A percentile compares a stretch with the other conserved stretches of the same genome.
Conservation (phyloP, 2,329 filamentous ascomycete species). For the Ploettnerulaceae sp. region DNA sequence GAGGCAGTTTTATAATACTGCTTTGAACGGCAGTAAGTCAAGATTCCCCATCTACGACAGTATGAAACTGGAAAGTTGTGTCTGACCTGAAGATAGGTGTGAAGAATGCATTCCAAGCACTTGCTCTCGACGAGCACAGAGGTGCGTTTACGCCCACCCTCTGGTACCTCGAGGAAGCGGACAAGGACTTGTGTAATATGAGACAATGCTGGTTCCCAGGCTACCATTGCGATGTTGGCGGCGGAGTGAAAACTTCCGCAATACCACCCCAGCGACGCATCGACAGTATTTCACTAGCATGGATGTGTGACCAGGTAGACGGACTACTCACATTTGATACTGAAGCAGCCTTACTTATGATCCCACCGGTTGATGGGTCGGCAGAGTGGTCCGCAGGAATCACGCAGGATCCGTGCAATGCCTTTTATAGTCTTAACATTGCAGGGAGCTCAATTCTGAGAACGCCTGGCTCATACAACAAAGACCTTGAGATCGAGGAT, state of each 20-base stretch:
- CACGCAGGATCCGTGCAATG: no score
- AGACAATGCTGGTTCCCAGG: slow-evolving; percentile 21
- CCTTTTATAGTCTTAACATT: no score
- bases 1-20: slow-evolving; percentile 3
- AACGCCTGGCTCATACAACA: no score
- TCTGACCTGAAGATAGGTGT: slow-evolving; percentile 30
- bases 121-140: slow-evolving; percentile 44
- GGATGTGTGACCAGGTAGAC: slow-evolving; percentile 3
- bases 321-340: no score
- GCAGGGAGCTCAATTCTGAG: no score
- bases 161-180: slow-evolving; percentile 25
- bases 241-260: no score
- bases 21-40: background rate
- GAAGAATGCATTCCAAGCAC: slow-evolving; percentile 44
- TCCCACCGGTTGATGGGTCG: no score
- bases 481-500: no score
- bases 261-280: background rate
- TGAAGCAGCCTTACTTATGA: no score
- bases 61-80: background rate
- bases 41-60: background rate
- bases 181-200: background rate
- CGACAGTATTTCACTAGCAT: background rate
- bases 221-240: slow-evolving; percentile 19
- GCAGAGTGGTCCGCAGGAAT: no score
- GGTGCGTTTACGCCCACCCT: slow-evolving; percentile 35